Evolutionary conservation across 176 grass and related monocot genomes (phyloP), one percentile per base, ranked within the genome.

Genomic region (Microstegium vimineum): DNA sequence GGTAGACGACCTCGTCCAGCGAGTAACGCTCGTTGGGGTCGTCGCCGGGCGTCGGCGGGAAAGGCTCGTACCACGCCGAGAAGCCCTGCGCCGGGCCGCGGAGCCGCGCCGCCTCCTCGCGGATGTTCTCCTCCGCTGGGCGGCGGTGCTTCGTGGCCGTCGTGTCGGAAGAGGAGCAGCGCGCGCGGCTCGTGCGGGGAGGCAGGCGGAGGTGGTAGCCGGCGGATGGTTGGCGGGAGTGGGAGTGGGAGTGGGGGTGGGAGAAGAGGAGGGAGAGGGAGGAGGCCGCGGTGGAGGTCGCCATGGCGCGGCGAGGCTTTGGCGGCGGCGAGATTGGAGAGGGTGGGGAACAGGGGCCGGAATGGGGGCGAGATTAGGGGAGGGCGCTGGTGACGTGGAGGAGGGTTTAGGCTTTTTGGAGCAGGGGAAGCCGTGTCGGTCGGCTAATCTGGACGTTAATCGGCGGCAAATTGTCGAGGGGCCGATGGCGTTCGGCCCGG

Each of bases 91-190:
- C 54, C 5, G 64, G 77, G 10, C 81, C 77, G 20, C 87, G 81
- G 68, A 88, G 82, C 33, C 89, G 83, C 51, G 79, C 84, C 1
- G 84, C 92, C 84, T 89, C 89, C 88, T 97, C 87, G 9, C 94
- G 84, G 82, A 97, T 97, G 80, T 97, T 97, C 85, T 92, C 92
- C 40, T 94, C 90, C 36, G 90, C 87, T 6, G 92, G 88, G 20
- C 92, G 90, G 31, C 92, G 90, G 73, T 90, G 85, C 81, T 81
- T 92, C 10, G 78, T 6, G 11, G 79, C 38, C 36, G 81, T 26
- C 47, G 23, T 71, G 69, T 79, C 75, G 64, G 91, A 83, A 30
- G 91, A 47, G 67, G 86, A 77, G 69, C 76, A 89, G 59, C 72
- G 76, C 71, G 32, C 25, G 84, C 86, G 61, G 84, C 16, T 32